These are phyloP conservation scores for Erodium trifolium DNA, from an alignment of 441 rosid genomes.

Conservation along the genomic window DNA sequence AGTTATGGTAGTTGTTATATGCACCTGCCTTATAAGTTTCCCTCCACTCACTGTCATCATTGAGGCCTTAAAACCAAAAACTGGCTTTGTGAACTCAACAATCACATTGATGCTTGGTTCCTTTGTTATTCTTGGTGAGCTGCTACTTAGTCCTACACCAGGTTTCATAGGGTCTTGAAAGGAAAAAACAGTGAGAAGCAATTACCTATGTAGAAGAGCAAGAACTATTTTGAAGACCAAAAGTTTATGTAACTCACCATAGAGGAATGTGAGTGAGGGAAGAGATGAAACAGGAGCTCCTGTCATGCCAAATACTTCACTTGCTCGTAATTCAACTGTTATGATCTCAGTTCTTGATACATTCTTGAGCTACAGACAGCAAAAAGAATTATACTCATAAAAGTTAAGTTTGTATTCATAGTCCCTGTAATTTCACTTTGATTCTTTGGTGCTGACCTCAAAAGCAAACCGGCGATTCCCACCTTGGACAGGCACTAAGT, in stretches of 20 bases:
- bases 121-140: constrained; percentile 31
- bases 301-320: constrained; percentile 33
- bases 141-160: constrained; percentile 36
- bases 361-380: constrained; percentile 34
- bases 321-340: constrained; percentile 33
- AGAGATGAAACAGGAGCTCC: constrained; percentile 36
- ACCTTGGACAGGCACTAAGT: constrained; percentile 25
- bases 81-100: constrained; percentile 51
- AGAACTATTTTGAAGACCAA: constrained; percentile 5
- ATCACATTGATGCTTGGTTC: constrained; percentile 33
- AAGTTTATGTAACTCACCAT: constrained; percentile 28
- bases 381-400: neutral
- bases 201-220: constrained; percentile 16
- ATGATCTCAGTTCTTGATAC: constrained; percentile 31
- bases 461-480: constrained; percentile 40
- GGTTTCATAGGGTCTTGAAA: constrained; percentile 37
- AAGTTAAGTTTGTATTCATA: neutral
- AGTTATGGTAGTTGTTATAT: constrained; percentile 21
- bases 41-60: constrained; percentile 42
- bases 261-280: constrained; percentile 33
- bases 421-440: neutral
- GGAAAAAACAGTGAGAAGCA: neutral
- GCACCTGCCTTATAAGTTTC: constrained; percentile 57
- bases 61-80: constrained; percentile 44
- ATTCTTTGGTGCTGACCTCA: constrained; percentile 27